Percentiles rank a stretch among this genome's conserved stretches.
Conservation (phyloP, 1,139 yeast genomes). For the Magnusiomyces fungicola region DNA sequence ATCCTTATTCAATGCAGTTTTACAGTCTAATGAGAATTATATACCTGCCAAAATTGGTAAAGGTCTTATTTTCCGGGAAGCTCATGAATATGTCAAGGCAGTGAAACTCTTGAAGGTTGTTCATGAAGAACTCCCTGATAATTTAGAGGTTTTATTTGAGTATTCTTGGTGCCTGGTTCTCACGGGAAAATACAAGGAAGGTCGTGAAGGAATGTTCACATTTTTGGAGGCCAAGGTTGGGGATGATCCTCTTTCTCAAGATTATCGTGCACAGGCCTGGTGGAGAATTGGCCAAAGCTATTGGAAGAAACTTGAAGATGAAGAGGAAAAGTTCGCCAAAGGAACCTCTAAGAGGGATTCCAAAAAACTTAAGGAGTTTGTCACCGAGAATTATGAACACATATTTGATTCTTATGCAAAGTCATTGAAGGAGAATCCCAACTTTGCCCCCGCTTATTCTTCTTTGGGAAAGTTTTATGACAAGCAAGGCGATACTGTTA, state of each 20-base stretch:
- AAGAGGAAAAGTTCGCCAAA: slow-evolving; percentile 23
- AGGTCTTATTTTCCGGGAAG: slow-evolving; percentile 67
- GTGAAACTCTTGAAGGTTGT: slow-evolving; percentile 46
- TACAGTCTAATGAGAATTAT: slow-evolving; percentile 45
- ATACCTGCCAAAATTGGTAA: slow-evolving; percentile 70
- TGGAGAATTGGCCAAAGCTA: slow-evolving; percentile 72
- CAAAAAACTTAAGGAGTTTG: not conserved
- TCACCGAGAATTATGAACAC: slow-evolving; percentile 8
- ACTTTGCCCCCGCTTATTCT: slow-evolving; percentile 70
- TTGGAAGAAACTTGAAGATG: slow-evolving; percentile 28
- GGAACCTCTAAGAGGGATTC: slow-evolving; percentile 16
- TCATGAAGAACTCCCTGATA: slow-evolving; percentile 42
- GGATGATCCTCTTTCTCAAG: slow-evolving; percentile 45
- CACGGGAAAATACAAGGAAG: slow-evolving; percentile 44
- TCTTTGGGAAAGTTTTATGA: slow-evolving; percentile 67
- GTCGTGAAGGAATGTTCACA: slow-evolving; percentile 44
- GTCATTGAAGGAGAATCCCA: slow-evolving; percentile 56
- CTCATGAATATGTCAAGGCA: slow-evolving; percentile 52
- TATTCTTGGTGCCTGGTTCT: slow-evolving; percentile 72
- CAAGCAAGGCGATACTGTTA: slow-evolving; percentile 48
- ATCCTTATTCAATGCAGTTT: slow-evolving; percentile 58
- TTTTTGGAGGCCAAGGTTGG: slow-evolving; percentile 44
- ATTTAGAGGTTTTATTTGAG: slow-evolving; percentile 59
- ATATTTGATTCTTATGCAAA: slow-evolving; percentile 49
- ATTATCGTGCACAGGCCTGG: slow-evolving; percentile 49